phyloP scores from a whole-genome alignment of 768 basidiomycete genomes.

The Russula virescens region DNA sequence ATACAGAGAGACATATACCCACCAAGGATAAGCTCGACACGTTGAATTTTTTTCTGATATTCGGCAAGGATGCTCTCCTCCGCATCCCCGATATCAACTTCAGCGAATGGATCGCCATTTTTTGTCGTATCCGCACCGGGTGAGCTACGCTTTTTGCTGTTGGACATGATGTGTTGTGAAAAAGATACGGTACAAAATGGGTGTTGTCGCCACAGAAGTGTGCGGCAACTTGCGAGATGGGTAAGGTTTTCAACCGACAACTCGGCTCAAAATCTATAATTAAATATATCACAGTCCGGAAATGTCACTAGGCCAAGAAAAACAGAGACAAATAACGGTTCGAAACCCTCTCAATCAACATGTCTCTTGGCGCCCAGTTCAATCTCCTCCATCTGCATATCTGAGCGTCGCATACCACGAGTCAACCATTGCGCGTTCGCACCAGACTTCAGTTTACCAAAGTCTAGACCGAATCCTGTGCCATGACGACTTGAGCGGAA shows the following conservation, averaged over 20 bases:
- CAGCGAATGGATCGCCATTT: slow-evolving; percentile 47
- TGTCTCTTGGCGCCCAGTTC: slow-evolving; percentile 82
- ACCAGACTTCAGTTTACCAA: slow-evolving; percentile 32
- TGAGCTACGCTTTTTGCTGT: slow-evolving; percentile 62
- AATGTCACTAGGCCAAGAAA: no score
- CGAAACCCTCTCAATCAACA: slow-evolving; percentile 45
- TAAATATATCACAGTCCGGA: background rate
- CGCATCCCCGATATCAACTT: slow-evolving; percentile 64
- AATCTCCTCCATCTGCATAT: slow-evolving; percentile 54
- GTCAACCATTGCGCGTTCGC: slow-evolving; percentile 38
- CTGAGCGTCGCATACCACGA: slow-evolving; percentile 30
- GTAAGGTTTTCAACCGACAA: slow-evolving; percentile 16
- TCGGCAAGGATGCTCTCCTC: slow-evolving; percentile 62
- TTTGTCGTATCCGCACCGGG: slow-evolving; percentile 77
- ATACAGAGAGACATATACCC: slow-evolving; percentile 28
- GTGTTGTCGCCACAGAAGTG: background rate
- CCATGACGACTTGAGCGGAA: slow-evolving; percentile 74
- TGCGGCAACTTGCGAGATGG: slow-evolving; percentile 18
- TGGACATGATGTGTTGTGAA: slow-evolving; percentile 32
- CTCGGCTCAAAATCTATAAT: background rate
- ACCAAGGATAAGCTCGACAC: slow-evolving; percentile 71
- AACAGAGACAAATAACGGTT: no score
- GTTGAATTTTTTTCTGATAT: slow-evolving; percentile 63
- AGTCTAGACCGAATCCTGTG: slow-evolving; percentile 52
- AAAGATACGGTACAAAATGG: slow-evolving; percentile 3